Conservation (phyloP, 1,284 basidiomycete species). For the Acaromyces ingoldii region DNA sequence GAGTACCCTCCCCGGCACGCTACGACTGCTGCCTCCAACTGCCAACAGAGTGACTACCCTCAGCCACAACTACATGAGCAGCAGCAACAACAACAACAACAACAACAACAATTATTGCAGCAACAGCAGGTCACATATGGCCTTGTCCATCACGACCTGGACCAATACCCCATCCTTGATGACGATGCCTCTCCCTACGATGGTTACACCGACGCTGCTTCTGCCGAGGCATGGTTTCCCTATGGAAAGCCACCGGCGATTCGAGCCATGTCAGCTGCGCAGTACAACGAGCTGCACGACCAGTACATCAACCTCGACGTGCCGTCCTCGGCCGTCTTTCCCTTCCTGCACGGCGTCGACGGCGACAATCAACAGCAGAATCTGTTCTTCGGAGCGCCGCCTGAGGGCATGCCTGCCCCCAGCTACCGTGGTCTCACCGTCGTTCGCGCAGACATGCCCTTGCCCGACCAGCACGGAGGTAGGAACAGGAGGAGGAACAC, state of each 20-base stretch:
- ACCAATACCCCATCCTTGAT: slow-evolving; percentile 28
- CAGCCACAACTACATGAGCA: no score
- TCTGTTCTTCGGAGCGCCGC: slow-evolving; percentile 37
- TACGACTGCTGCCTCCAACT: background rate
- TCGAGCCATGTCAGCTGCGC: slow-evolving; percentile 34
- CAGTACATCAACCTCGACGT: slow-evolving; percentile 35
- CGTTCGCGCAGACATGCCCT: slow-evolving; percentile 46
- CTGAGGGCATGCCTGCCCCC: slow-evolving; percentile 29
- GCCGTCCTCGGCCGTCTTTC: slow-evolving; percentile 42
- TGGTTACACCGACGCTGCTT: background rate
- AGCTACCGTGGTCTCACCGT: slow-evolving; percentile 46
- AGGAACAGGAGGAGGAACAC: slow-evolving; percentile 16
- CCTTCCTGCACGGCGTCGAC: slow-evolving; percentile 48
- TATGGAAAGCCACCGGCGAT: slow-evolving; percentile 23
- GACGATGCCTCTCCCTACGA: slow-evolving; percentile 10
- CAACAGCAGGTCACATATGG: slow-evolving; percentile 9
- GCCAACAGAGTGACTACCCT: no score
- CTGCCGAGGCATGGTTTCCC: slow-evolving; percentile 6
- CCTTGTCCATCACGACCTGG: slow-evolving; percentile 28
- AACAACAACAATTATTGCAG: no score
- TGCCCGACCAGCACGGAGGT: slow-evolving; percentile 18
- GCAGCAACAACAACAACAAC: no score
- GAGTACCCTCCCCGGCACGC: background rate
- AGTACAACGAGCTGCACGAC: slow-evolving; percentile 32
- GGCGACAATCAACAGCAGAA: slow-evolving; percentile 39